Base-by-base conservation (phyloP, 139 green algal species). In the Micractinium conductrix region DNA sequence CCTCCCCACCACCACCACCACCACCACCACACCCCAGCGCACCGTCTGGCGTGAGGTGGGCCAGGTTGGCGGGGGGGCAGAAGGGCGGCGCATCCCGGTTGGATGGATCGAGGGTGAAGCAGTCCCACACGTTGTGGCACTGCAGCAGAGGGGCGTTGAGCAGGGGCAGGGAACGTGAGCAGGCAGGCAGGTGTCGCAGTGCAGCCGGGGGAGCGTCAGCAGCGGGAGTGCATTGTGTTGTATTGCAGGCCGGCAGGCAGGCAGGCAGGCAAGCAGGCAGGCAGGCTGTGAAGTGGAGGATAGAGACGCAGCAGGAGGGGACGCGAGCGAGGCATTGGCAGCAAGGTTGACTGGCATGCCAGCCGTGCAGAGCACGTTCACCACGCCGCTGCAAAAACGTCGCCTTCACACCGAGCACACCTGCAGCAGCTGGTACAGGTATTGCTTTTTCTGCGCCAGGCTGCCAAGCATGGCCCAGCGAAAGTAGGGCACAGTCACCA, bases 401-500 rank as follows among this genome's bases (percentile, higher is more conserved):
- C n/a, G 12, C 48, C 48, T 58, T 58, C 68, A 33, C n/a, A 33
- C 50, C 33, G 28, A 35, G 55, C 65, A 17, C 33, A 72, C 85
- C 85, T 84, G 83, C 62, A 92, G 83, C 80, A 92, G 72, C 45
- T 68, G 50, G 38, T 55, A 81, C 17, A 90, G 70, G 74, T 88
- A 89, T 30, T 55, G 42, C 69, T 87, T 75, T 67, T 80, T 87
- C 68, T 84, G 62, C 12, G 85, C 79, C 14, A 78, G 33, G 22
- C 10, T 68, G 6, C 65, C 35, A n/a, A 86, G 76, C 68, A 70
- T 60, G 65, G 50, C 60, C 88, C 88, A 91, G 40, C 85, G 85
- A 70, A 88, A 91, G 84, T 87, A 89, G 37, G 79, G 81, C 12
- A 91, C 78, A 10, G 76, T 84, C 63, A 90, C 78, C 38, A 90